Evolutionary conservation across 805 yeast genomes (phyloP).

Genomic region (Ascoidea asiatica): DNA sequence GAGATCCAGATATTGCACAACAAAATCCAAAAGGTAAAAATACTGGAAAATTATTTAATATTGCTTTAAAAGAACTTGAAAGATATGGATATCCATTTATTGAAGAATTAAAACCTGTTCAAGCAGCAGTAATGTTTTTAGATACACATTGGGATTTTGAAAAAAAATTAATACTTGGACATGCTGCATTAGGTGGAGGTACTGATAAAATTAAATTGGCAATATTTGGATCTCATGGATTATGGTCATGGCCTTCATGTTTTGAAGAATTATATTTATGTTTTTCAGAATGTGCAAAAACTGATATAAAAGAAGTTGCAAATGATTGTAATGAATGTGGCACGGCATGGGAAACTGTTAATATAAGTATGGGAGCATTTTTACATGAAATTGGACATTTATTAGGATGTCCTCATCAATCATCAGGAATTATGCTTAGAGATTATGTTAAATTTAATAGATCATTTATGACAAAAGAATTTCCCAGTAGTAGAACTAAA

Average conservation of each 20-base stretch:
- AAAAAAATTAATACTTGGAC: conserved; percentile 52
- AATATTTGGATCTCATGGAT: conserved; percentile 86
- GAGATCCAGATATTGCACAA: conserved; percentile 75
- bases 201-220: conserved; percentile 58
- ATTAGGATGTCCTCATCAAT: conserved; percentile 87
- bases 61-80: conserved; percentile 63
- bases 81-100: conserved; percentile 42
- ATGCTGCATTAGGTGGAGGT: conserved; percentile 94
- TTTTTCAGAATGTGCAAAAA: conserved; percentile 59
- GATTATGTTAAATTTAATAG: conserved; percentile 75
- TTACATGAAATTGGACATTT: conserved; percentile 92
- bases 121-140: conserved; percentile 74
- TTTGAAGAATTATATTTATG: conserved; percentile 56
- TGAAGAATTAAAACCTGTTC: conserved; percentile 45
- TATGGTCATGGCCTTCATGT: conserved; percentile 85
- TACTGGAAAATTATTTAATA: conserved; percentile 63
- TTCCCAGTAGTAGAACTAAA: conserved; percentile 36
- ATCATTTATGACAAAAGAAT: conserved; percentile 65
- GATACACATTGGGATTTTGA: conserved; percentile 75
- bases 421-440: conserved; percentile 79
- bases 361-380: conserved; percentile 83
- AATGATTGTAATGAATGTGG: conserved; percentile 81
- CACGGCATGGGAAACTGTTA: conserved; percentile 80
- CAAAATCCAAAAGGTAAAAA: conserved; percentile 65
- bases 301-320: conserved; percentile 63